phyloP scores from a whole-genome alignment of 768 basidiomycete genomes.

The Trametes coccinea region DNA sequence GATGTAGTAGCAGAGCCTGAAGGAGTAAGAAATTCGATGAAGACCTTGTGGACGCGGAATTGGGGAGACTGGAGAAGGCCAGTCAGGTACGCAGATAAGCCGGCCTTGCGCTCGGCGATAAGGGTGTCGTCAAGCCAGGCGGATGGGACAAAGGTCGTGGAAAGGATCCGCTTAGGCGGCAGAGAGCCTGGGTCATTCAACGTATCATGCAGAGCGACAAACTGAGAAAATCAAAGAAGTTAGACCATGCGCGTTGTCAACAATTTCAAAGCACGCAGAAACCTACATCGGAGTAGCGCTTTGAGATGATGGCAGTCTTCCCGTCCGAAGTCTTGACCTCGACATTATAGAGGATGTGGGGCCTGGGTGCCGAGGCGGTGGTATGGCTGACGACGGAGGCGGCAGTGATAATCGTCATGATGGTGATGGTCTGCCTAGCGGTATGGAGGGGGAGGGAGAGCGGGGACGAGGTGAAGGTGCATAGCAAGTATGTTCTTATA shows the following conservation, averaged over 20 bases:
- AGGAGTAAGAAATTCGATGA: conserved; percentile 43
- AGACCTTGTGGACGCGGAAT: conserved; percentile 36
- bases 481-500: conserved; percentile 9
- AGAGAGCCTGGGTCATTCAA: conserved; percentile 43
- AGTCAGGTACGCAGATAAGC: conserved; percentile 45
- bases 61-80: conserved; percentile 39
- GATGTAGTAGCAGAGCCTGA: conserved; percentile 21
- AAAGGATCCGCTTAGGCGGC: conserved; percentile 52
- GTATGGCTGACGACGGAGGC: conserved; percentile 45
- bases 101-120: conserved; percentile 52
- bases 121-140: conserved; percentile 56
- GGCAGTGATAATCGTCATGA: conserved; percentile 7
- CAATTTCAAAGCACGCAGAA: neutral
- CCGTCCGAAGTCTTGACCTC: conserved; percentile 39
- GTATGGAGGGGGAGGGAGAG: neutral
- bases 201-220: conserved; percentile 42
- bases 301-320: conserved; percentile 33
- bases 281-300: conserved; percentile 49
- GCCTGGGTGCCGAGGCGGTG: conserved; percentile 45
- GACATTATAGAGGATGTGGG: conserved; percentile 49
- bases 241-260: neutral
- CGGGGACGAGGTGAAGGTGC: neutral
- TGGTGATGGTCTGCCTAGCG: conserved; percentile 4
- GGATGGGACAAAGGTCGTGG: conserved; percentile 49
- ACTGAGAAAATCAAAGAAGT: conserved; percentile 28